Evolutionary conservation across 164 flowering plant genomes (phyloP).

Genomic region (Berberis thunbergii): DNA sequence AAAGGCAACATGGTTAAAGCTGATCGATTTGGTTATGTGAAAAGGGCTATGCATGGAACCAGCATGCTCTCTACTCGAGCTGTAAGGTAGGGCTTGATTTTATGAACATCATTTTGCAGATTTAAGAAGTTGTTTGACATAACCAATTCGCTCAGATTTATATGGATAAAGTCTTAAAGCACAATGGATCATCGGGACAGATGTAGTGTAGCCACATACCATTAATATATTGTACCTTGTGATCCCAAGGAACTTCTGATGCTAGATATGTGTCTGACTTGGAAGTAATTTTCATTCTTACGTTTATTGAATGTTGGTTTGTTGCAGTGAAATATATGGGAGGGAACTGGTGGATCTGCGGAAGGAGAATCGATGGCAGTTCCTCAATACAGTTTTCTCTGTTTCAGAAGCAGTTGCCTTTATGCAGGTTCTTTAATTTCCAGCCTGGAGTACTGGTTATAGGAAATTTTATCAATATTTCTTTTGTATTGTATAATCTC

Average conservation of each 20-base stretch:
- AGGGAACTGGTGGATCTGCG: constrained; percentile 93
- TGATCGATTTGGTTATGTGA: constrained; percentile 93
- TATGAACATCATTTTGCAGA: not conserved
- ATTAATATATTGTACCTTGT: not conserved
- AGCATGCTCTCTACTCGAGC: constrained; percentile 72
- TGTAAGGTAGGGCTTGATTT: constrained; percentile 50
- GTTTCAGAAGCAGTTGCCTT: constrained; percentile 96
- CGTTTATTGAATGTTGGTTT: constrained; percentile 19
- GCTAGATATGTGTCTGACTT: not conserved
- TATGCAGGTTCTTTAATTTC: constrained; percentile 61
- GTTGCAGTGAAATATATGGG: constrained; percentile 89
- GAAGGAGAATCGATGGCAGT: constrained; percentile 84
- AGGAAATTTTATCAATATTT: no score
- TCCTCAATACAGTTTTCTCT: constrained; percentile 88
- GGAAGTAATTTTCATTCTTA: constrained; percentile 13
- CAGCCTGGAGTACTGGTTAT: not conserved
- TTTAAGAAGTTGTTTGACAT: no score
- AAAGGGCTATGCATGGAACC: constrained; percentile 98
- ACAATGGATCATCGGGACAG: no score
- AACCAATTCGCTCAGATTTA: no score
- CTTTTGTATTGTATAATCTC: no score
- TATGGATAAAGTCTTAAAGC: no score
- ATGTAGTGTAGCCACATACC: no score
- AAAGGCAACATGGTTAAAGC: constrained; percentile 92
- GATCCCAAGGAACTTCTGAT: no score